A percentile compares a stretch with the other conserved stretches of the same genome.
Evolutionary conservation across 1,284 basidiomycete species (phyloP).

Genomic region (Tetrapyrgos nigripes): DNA sequence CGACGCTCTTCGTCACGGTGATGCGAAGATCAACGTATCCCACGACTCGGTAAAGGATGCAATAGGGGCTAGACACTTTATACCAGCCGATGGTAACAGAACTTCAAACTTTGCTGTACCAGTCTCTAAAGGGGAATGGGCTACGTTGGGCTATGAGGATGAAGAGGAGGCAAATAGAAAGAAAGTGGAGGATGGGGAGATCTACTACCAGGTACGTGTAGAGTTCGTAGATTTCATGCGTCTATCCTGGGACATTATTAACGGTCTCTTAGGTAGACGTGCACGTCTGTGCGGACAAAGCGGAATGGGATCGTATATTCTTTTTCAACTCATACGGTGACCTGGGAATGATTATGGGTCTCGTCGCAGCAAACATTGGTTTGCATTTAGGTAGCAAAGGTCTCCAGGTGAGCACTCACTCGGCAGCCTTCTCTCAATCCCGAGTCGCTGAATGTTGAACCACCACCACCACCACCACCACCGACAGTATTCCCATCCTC

Average conservation of each 20-base stretch:
- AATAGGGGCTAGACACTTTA: constrained; percentile 55
- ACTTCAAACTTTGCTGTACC: constrained; percentile 70
- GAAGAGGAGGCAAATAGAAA: neutral
- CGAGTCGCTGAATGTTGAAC: neutral
- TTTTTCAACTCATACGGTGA: constrained; percentile 73
- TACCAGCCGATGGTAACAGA: constrained; percentile 54
- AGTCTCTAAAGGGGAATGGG: constrained; percentile 43
- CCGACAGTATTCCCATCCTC: constrained; percentile 49
- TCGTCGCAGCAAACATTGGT: constrained; percentile 57
- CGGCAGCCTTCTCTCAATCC: neutral
- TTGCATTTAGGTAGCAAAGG: constrained; percentile 58
- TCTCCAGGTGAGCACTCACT: constrained; percentile 53
- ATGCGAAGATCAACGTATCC: constrained; percentile 43
- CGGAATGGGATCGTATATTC: constrained; percentile 53
- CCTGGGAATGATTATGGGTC: constrained; percentile 68
- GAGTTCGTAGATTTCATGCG: neutral
- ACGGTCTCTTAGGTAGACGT: constrained; percentile 59
- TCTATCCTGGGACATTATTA: neutral
- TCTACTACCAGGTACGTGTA: constrained; percentile 18
- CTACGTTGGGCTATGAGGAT: neutral
- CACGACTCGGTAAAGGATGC: constrained; percentile 47
- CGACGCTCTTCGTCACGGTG: constrained; percentile 21
- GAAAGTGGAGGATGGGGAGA: neutral
- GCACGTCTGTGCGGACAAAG: constrained; percentile 56
- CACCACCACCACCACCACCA: neutral